Base-by-base conservation (phyloP, 2,329 filamentous ascomycete species). In the Botryosphaeria dothidea region DNA sequence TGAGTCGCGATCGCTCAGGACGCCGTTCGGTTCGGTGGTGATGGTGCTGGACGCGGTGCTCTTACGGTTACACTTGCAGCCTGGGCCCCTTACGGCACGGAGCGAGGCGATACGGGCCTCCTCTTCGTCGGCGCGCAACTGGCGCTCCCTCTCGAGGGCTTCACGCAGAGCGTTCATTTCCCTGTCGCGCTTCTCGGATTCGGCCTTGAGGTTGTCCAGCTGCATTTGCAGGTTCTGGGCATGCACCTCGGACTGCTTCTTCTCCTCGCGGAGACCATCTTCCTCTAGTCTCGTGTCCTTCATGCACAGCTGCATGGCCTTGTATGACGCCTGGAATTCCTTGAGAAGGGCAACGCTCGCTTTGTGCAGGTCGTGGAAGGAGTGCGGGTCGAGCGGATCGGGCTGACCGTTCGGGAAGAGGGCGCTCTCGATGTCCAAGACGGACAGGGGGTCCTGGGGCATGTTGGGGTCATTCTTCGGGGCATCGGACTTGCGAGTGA, bases 161-260 rank as follows among this genome's bases (percentile, higher is more conserved):
- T 75, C 73, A 69, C 71, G 71, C 31, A 78, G 65, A 19, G 62
- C 67, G 25, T 70, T 69, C 77, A 87, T 86, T 57, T 83, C 81
- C 68, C 81, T 80, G 66, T 87, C 84, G 70, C 87, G 85, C 69
- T 87, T 83, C 82, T 66, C 82, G 81, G 36, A 13, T 13, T 65
- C 54, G 31, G 80, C 80, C 4, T 85, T 84, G 81, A 88, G 85
- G 41, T 84, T 84, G 71, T 88, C 84, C 21, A 89, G 78, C 73
- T 89, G 87, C 68, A 83, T 79, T 74, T 88, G 88, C 62, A 88
- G 75, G 69, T 87, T 83, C 41, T 81, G 78, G 15, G 84, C 81
- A 7, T 86, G 80, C 43, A 84, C 86, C 36, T 86, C 81, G 15
- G 85, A 82, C 69, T 88, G 86, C 66, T 87, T 85, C 0, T 86